Evolutionary conservation across 805 yeast genomes (phyloP), one percentile per base, ranked within the genome.

Genomic region (Millerozyma acaciae): DNA sequence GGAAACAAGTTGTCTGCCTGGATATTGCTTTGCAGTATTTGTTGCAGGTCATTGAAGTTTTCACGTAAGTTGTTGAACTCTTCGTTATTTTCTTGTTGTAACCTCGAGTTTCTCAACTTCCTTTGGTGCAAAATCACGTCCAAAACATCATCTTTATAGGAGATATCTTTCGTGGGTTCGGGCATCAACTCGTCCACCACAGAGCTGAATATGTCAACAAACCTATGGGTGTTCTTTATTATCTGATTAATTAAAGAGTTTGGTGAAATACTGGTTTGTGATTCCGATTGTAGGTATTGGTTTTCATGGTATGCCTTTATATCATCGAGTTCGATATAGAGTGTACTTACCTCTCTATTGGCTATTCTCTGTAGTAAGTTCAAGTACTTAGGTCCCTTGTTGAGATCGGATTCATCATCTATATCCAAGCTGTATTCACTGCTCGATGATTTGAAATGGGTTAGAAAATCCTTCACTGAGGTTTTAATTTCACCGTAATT

Each of bases 121-220:
- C 99, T 76, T 65, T 93, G 97, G 52, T 86, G 89, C 44, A 89
- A 68, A 36, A 93, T 86, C 38, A 93, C 94, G 53, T 93, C 98
- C 42, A 93, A 65, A 8, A 93, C 97, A 46, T 86, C 95, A 55
- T 87, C 96, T 45, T 79, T 78, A 54, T 83, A 85, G 28, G 79
- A 65, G 33, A 90, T 69, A 39, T 84, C 89, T 31, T 72, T 76
- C 2, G 93, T 81, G n/a, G 97, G 90, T 41, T 70, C 73, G 0
- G 98, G 98, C 76, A 90, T 74, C 37, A 86, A 57, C 30, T 76
- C 79, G 60, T 93, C 99, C 27, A 86, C 75, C 10, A 79, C 80
- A 30, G 68, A 63, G 32, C 86, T 71, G 52, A 94, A 83, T 17
- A 93, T 52, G 48, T 90, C 97, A 16, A 78, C 60, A 51, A 81